Conservation (phyloP, 2,329 filamentous ascomycete species). For the Claviceps quebecensis region DNA sequence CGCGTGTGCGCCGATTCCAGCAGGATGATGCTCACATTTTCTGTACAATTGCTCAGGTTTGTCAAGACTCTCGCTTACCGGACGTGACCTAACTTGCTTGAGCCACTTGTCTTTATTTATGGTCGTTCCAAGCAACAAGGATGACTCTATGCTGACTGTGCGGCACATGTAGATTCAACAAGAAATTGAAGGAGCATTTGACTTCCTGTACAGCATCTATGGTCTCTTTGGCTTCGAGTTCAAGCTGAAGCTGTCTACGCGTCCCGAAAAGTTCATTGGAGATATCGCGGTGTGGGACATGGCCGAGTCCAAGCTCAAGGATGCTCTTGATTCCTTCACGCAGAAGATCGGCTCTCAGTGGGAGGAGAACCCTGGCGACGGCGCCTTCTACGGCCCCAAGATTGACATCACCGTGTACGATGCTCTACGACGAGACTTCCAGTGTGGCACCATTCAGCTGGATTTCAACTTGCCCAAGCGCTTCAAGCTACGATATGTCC, state of each 20-base stretch:
- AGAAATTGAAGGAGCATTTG: constrained; percentile 64
- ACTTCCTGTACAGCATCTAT: constrained; percentile 64
- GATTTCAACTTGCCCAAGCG: constrained; percentile 60
- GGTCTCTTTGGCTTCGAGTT: constrained; percentile 57
- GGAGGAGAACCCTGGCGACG: constrained; percentile 88
- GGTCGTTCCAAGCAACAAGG: not conserved
- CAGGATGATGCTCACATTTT: constrained; percentile 97
- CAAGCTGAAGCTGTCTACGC: constrained; percentile 87
- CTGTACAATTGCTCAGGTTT: constrained; percentile 39
- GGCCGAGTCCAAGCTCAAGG: constrained; percentile 68
- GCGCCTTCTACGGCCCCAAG: constrained; percentile 97
- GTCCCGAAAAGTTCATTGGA: constrained; percentile 77
- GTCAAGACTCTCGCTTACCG: not conserved
- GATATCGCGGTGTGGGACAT: constrained; percentile 77
- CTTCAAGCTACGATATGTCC: constrained; percentile 30
- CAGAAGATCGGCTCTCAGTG: constrained; percentile 49
- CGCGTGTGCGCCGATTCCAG: constrained; percentile 83
- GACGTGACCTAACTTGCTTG: too few species aligned
- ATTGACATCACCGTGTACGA: constrained; percentile 94
- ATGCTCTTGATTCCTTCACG: constrained; percentile 67
- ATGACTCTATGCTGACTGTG: not conserved
- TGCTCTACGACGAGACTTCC: constrained; percentile 55
- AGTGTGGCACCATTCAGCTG: constrained; percentile 72
- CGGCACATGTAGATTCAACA: constrained; percentile 18
- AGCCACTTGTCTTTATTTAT: not conserved